Evolutionary conservation across 768 basidiomycete genomes (phyloP).

Genomic region (Neoboletus brunneissimus): DNA sequence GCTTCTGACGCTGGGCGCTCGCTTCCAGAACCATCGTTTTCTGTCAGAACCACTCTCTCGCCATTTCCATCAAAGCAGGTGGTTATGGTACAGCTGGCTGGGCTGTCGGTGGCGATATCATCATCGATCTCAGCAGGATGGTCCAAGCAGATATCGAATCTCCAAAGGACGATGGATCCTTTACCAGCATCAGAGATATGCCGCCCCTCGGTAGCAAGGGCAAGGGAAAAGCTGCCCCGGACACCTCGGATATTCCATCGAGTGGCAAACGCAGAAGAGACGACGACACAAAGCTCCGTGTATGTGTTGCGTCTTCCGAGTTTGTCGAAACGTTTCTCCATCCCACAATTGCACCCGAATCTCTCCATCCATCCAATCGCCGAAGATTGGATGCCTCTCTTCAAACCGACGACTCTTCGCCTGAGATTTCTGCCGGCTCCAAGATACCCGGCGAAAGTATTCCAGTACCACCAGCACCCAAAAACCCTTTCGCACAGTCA

Average conservation of each 20-base stretch:
- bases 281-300: conserved; percentile 49
- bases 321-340: conserved; percentile 51
- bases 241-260: conserved; percentile 10
- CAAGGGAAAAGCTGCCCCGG: conserved; percentile 36
- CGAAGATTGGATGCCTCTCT: conserved; percentile 15
- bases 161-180: conserved; percentile 51
- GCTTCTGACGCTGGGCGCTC: conserved; percentile 2
- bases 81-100: conserved; percentile 91
- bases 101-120: conserved; percentile 82
- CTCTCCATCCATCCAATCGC: conserved; percentile 21
- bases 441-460: neutral
- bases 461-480: neutral
- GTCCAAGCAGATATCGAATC: conserved; percentile 65
- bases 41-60: conserved; percentile 65
- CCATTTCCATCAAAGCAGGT: conserved; percentile 82
- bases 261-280: conserved; percentile 55
- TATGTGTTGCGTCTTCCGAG: conserved; percentile 55
- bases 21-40: conserved; percentile 61
- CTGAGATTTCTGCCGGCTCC: neutral
- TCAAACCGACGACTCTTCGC: neutral
- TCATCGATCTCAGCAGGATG: conserved; percentile 75
- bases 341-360: conserved; percentile 6
- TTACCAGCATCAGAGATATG: conserved; percentile 60
- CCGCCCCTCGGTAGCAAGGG: conserved; percentile 53
- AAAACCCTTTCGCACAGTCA: neutral